Conservation (phyloP, 208 protist genomes). For the Phytomonas francai region DNA sequence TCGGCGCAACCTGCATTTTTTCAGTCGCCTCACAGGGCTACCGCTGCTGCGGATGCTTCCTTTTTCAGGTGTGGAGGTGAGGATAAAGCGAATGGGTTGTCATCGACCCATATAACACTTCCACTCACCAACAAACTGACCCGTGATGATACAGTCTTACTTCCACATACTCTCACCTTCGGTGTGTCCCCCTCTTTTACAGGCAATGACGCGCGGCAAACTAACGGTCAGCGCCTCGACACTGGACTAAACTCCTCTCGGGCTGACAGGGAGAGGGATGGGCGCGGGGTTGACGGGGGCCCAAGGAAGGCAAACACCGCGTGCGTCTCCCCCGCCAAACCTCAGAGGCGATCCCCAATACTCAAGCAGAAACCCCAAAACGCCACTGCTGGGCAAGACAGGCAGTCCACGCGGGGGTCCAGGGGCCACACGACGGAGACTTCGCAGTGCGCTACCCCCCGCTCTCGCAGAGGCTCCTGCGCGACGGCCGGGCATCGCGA, state of each 20-base stretch:
- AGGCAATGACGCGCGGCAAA: neutral
- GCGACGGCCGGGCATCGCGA: neutral
- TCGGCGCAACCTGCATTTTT: too few relatives aligned
- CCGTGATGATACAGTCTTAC: neutral
- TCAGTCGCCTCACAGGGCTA: too few relatives aligned
- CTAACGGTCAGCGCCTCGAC: neutral
- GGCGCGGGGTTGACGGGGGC: neutral
- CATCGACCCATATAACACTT: neutral
- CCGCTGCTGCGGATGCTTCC: too few relatives aligned
- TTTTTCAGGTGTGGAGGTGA: too few relatives aligned
- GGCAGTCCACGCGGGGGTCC: neutral
- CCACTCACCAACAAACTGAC: neutral
- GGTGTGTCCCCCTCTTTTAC: neutral
- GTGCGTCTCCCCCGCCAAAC: neutral
- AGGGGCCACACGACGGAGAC: neutral
- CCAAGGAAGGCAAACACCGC: neutral
- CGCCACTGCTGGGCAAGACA: neutral
- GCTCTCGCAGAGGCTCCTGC: neutral
- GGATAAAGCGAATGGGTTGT: neutral
- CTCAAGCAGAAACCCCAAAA: neutral
- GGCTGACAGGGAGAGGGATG: too few relatives aligned
- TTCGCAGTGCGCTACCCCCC: neutral
- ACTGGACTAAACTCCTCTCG: neutral
- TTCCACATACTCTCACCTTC: neutral
- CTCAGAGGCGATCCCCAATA: neutral